phyloP scores from a whole-genome alignment of 306 rosid species.

The Canavalia ensiformis region DNA sequence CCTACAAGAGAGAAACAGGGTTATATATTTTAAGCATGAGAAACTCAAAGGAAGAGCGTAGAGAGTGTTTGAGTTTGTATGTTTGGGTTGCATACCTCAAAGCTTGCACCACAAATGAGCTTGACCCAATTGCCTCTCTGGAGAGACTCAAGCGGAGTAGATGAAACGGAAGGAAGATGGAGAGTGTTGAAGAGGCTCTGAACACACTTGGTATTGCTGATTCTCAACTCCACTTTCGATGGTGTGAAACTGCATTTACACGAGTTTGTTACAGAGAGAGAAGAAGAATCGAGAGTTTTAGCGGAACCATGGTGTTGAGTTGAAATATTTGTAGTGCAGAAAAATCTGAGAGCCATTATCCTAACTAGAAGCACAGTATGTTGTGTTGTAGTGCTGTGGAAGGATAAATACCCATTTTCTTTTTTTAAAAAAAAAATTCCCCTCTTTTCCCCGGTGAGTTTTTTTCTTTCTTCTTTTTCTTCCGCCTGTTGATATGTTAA shows the following conservation, averaged over 20 bases:
- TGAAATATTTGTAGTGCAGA: slow-evolving; percentile 44
- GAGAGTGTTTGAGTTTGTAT: neutral
- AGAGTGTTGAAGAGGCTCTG: slow-evolving; percentile 40
- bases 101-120: slow-evolving; percentile 74
- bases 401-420: neutral
- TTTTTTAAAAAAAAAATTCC: too few species aligned
- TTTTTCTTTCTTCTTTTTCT: too few species aligned
- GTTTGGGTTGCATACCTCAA: slow-evolving; percentile 60
- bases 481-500: neutral
- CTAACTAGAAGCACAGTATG: neutral
- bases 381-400: neutral
- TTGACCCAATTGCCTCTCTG: slow-evolving; percentile 59
- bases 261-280: slow-evolving; percentile 1
- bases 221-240: slow-evolving; percentile 40
- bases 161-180: slow-evolving; percentile 48
- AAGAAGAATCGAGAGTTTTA: slow-evolving; percentile 4
- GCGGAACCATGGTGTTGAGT: slow-evolving; percentile 47
- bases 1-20: slow-evolving; percentile 51
- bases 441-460: too few species aligned
- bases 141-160: slow-evolving; percentile 66
- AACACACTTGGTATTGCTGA: slow-evolving; percentile 18
- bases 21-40: neutral
- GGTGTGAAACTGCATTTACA: slow-evolving; percentile 7
- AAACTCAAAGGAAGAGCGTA: neutral
- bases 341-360: slow-evolving; percentile 60